Conservation (phyloP, 2,329 filamentous ascomycete genomes). For the Colletotrichum sp. region DNA sequence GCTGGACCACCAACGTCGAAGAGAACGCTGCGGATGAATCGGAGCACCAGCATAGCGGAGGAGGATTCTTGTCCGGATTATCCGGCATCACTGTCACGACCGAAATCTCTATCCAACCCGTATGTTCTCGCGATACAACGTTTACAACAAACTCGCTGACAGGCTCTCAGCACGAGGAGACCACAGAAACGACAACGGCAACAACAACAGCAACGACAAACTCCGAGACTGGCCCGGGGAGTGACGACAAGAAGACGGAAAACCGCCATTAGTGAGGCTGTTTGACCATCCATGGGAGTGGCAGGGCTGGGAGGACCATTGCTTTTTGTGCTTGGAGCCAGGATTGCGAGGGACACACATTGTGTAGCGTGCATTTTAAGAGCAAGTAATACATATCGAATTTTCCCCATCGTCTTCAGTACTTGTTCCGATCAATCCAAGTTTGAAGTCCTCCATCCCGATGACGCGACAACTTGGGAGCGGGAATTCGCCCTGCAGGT, state of each 20-base stretch:
- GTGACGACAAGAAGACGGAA: not conserved
- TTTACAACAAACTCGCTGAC: not conserved
- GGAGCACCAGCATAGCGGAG: not conserved
- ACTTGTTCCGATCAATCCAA: not conserved
- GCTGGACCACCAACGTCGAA: not conserved
- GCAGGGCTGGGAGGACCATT: not conserved
- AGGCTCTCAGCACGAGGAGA: not conserved
- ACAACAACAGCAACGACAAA: not conserved
- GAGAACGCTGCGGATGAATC: not conserved
- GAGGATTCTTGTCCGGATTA: not conserved
- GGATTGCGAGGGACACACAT: not conserved
- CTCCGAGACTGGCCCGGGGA: not conserved
- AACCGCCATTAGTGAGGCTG: not conserved
- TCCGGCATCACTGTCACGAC: not conserved
- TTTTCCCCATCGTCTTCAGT: not conserved
- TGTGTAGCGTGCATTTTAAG: not conserved
- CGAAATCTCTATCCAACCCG: not conserved
- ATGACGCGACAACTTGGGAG: not conserved
- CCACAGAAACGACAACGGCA: not conserved
- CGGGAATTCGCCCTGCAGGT: not conserved
- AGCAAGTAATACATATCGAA: not conserved
- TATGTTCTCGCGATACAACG: not conserved
- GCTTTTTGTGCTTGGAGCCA: not conserved
- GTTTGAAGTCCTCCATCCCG: not conserved
- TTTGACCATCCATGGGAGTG: not conserved